phyloP scores from a whole-genome alignment of 495 filamentous ascomycete species.

The Trypethelium eluteriae region DNA sequence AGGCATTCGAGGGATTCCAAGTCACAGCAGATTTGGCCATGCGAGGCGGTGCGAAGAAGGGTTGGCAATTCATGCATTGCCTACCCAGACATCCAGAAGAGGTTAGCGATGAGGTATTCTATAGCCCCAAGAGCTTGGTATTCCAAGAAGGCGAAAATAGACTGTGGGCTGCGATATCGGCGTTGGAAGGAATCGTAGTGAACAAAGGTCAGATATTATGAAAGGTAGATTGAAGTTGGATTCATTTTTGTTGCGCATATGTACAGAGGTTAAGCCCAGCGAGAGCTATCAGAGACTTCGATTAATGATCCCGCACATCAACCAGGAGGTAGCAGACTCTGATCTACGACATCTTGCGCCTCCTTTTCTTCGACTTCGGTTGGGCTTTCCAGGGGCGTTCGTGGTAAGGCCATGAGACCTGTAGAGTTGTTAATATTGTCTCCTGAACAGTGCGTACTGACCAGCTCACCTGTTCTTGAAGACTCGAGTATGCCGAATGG shows the following conservation, averaged over 20 bases:
- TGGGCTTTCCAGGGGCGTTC: constrained; percentile 73
- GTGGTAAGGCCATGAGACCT: constrained; percentile 91
- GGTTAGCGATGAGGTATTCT: constrained; percentile 90
- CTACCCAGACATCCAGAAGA: constrained; percentile 90
- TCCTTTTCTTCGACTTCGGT: constrained; percentile 72
- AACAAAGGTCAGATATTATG: constrained; percentile 65
- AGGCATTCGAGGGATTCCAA: constrained; percentile 83
- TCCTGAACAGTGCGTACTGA: background rate
- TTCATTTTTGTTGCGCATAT: background rate
- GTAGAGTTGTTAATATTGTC: constrained; percentile 7
- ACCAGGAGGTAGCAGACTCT: constrained; percentile 84
- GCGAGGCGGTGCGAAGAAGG: constrained; percentile 75
- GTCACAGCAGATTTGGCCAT: constrained; percentile 74
- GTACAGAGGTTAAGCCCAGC: background rate
- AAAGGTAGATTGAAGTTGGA: background rate
- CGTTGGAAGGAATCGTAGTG: constrained; percentile 80
- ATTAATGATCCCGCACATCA: constrained; percentile 39
- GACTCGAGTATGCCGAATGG: constrained; percentile 98
- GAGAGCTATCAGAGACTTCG: no score
- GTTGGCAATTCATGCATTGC: constrained; percentile 99
- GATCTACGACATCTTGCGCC: constrained; percentile 84
- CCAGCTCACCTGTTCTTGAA: constrained; percentile 58
- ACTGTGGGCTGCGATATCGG: constrained; percentile 78
- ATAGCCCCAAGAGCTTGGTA: constrained; percentile 69
- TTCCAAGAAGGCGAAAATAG: constrained; percentile 93